phyloP scores from a whole-genome alignment of 129 eudicot species.

The Flaveria trinervia region DNA sequence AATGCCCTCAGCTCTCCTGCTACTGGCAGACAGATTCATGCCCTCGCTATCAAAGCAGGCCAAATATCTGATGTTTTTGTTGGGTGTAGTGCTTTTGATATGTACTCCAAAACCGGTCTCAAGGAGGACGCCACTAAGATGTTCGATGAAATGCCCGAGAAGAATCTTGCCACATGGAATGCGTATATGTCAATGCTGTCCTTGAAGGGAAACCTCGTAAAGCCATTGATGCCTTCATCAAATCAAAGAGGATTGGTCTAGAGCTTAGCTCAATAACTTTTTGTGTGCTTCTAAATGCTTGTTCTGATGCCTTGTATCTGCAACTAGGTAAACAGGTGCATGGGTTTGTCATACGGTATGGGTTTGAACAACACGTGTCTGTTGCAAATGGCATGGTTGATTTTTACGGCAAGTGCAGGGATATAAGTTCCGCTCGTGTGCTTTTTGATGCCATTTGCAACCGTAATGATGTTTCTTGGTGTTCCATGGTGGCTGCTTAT shows the following conservation, averaged over 20 bases:
- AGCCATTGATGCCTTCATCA: slow-evolving; percentile 41
- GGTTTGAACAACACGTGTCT: slow-evolving; percentile 58
- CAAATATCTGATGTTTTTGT: slow-evolving; percentile 54
- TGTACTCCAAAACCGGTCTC: slow-evolving; percentile 58
- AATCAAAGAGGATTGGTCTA: slow-evolving; percentile 41
- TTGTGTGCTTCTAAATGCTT: slow-evolving; percentile 71
- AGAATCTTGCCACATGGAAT: slow-evolving; percentile 72
- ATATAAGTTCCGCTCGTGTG: slow-evolving; percentile 39
- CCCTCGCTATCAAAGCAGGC: slow-evolving; percentile 40
- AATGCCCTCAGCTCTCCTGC: slow-evolving; percentile 36
- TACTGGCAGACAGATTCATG: slow-evolving; percentile 56
- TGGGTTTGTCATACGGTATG: slow-evolving; percentile 52
- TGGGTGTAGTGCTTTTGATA: slow-evolving; percentile 77
- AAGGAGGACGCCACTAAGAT: slow-evolving; percentile 50
- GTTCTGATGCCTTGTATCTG: slow-evolving; percentile 48
- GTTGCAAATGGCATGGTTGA: slow-evolving; percentile 69
- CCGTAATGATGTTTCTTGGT: slow-evolving; percentile 72
- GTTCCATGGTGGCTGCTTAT: slow-evolving; percentile 72
- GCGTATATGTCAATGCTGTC: slow-evolving; percentile 60
- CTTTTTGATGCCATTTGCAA: slow-evolving; percentile 45
- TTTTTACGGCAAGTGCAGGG: slow-evolving; percentile 76
- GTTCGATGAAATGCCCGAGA: slow-evolving; percentile 82
- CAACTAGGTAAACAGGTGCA: slow-evolving; percentile 62
- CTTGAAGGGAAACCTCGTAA: slow-evolving; percentile 49
- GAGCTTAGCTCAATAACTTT: slow-evolving; percentile 57